These are phyloP conservation scores for Hevea brasiliensis DNA, from an alignment of 345 rosid species.

Conservation along the genomic window DNA sequence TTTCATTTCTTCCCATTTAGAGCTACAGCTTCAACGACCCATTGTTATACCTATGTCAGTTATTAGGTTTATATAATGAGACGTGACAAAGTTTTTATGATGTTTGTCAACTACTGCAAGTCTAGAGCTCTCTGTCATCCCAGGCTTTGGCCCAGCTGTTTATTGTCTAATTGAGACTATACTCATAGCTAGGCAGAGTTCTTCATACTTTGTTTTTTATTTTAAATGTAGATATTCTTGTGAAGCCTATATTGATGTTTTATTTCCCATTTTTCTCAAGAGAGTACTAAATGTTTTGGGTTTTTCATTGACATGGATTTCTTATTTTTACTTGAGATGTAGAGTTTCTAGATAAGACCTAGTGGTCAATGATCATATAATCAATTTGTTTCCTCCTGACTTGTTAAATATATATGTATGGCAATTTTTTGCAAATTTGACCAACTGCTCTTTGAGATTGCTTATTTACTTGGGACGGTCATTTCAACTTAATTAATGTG, in stretches of 20 bases:
- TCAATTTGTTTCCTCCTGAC: not conserved
- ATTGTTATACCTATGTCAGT: no score
- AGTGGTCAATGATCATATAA: not conserved
- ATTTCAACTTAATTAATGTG: not conserved
- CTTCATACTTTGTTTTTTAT: no score
- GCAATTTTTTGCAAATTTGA: no score
- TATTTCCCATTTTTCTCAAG: not conserved
- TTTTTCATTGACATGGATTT: not conserved
- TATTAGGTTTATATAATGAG: no score
- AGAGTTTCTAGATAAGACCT: not conserved
- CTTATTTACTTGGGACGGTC: not conserved
- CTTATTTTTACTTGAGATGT: not conserved
- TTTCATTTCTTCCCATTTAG: no score
- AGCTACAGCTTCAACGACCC: no score
- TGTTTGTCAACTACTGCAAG: no score
- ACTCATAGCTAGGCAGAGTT: no score
- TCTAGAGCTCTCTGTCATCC: no score
- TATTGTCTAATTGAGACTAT: no score
- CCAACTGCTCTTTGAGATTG: not conserved
- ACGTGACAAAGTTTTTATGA: no score
- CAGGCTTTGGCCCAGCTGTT: no score
- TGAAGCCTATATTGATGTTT: not conserved
- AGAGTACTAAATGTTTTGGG: not conserved
- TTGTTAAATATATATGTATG: not conserved
- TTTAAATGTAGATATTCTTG: not conserved